These are phyloP conservation scores for Mortierella sp. DNA, from an alignment of 371 early-diverging fungal genomes.

Conservation along the genomic window DNA sequence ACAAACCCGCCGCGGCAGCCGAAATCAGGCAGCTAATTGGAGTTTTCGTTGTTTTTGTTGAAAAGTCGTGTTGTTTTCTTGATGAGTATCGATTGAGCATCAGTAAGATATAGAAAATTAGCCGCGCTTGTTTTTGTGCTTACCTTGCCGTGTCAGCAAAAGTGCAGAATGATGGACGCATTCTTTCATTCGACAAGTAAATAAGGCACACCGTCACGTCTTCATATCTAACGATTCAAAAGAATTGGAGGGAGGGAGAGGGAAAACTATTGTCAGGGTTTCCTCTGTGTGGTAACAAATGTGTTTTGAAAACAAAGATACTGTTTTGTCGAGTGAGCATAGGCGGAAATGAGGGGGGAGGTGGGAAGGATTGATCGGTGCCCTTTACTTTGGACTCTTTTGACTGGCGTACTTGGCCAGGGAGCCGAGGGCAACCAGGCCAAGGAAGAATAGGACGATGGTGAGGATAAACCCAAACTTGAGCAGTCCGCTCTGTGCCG, in stretches of 20 bases:
- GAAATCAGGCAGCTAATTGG: slow-evolving; percentile 19
- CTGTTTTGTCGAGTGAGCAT: too few species aligned
- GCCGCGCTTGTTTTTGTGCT: neutral
- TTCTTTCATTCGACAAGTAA: neutral
- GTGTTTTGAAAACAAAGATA: neutral
- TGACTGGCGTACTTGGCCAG: neutral
- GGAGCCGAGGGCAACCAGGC: slow-evolving; percentile 15
- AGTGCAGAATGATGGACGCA: neutral
- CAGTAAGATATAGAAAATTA: too few species aligned
- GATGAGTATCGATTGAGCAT: neutral
- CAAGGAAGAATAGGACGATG: slow-evolving; percentile 18
- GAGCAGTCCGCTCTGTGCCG: slow-evolving; percentile 23
- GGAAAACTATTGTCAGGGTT: too few species aligned
- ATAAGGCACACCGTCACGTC: neutral
- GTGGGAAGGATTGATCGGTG: neutral
- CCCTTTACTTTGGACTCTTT: neutral
- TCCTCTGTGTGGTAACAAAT: too few species aligned
- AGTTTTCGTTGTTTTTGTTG: too few species aligned
- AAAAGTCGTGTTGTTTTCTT: too few species aligned
- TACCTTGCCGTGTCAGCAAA: slow-evolving; percentile 18
- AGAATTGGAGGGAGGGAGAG: too few species aligned
- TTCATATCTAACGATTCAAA: too few species aligned
- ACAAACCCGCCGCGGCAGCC: neutral
- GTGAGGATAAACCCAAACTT: slow-evolving; percentile 32
- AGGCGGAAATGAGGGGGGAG: too few species aligned